Conservation (phyloP, 2,329 filamentous ascomycete genomes). For the Fusarium sp. region DNA sequence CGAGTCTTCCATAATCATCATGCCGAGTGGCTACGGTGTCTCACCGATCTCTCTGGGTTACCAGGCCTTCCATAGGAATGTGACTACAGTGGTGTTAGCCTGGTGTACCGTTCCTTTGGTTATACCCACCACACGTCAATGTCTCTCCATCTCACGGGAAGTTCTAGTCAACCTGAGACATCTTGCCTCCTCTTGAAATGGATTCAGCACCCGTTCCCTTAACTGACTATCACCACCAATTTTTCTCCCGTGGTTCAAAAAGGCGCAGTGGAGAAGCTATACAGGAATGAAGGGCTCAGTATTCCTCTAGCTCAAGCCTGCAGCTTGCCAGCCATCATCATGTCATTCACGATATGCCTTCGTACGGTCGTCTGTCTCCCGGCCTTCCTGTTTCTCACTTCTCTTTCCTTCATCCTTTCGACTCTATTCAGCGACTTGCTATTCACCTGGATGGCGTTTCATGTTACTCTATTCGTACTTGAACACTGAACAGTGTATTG, state of each 20-base stretch:
- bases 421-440: conserved; percentile 13
- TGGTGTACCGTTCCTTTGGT: conserved; percentile 9
- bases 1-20: neutral
- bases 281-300: conserved; percentile 54
- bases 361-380: conserved; percentile 19
- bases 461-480: conserved; percentile 28
- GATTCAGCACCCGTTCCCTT: conserved; percentile 21
- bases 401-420: conserved; percentile 25
- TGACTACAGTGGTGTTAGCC: conserved; percentile 29
- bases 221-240: conserved; percentile 12
- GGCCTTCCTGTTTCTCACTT: conserved; percentile 21
- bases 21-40: conserved; percentile 39
- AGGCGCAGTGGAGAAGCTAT: conserved; percentile 37
- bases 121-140: conserved; percentile 29
- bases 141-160: conserved; percentile 2
- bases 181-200: conserved; percentile 47
- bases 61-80: conserved; percentile 44
- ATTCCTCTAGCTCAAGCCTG: conserved; percentile 36
- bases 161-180: conserved; percentile 43
- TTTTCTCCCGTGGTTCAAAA: conserved; percentile 35
- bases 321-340: conserved; percentile 46
- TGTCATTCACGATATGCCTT: conserved; percentile 39
- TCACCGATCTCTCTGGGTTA: conserved; percentile 25
- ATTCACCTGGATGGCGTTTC: conserved; percentile 34
- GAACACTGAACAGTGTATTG: conserved; percentile 34